Evolutionary conservation across 371 early-diverging fungal species (phyloP).

Genomic region (Lichtheimia ornata): DNA sequence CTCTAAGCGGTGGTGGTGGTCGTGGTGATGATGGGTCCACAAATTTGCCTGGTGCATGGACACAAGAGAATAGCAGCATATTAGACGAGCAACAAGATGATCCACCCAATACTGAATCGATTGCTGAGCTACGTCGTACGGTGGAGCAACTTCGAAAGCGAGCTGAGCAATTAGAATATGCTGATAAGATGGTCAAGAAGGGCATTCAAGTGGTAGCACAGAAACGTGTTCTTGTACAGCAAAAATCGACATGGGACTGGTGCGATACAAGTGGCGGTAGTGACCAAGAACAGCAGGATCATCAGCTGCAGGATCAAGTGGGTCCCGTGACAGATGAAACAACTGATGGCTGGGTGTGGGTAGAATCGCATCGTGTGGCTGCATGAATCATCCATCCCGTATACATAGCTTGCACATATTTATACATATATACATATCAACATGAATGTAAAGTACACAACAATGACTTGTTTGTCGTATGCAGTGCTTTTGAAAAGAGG

Average conservation of each 20-base stretch:
- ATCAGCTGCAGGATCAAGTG: no score
- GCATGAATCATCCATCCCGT: no score
- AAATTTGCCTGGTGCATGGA: conserved; percentile 42
- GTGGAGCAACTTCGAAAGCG: conserved; percentile 37
- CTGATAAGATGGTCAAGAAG: conserved; percentile 44
- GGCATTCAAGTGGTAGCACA: conserved; percentile 40
- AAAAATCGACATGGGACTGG: conserved; percentile 29
- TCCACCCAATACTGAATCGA: conserved; percentile 6
- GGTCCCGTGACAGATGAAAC: no score
- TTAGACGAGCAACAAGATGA: conserved; percentile 13
- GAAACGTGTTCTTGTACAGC: conserved; percentile 32
- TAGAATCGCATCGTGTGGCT: no score
- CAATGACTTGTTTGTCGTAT: no score
- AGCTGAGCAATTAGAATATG: conserved; percentile 38
- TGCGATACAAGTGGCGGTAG: conserved; percentile 8
- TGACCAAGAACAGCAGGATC: no score
- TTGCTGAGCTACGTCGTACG: conserved; percentile 31
- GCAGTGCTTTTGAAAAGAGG: no score
- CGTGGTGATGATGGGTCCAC: background rate
- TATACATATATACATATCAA: no score
- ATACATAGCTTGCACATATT: no score
- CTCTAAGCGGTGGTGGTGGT: no score
- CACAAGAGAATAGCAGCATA: conserved; percentile 21
- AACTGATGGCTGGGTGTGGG: no score
- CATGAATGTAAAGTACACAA: no score